phyloP scores from a whole-genome alignment of 1,284 basidiomycete species.

The Ustilago trichophora region DNA sequence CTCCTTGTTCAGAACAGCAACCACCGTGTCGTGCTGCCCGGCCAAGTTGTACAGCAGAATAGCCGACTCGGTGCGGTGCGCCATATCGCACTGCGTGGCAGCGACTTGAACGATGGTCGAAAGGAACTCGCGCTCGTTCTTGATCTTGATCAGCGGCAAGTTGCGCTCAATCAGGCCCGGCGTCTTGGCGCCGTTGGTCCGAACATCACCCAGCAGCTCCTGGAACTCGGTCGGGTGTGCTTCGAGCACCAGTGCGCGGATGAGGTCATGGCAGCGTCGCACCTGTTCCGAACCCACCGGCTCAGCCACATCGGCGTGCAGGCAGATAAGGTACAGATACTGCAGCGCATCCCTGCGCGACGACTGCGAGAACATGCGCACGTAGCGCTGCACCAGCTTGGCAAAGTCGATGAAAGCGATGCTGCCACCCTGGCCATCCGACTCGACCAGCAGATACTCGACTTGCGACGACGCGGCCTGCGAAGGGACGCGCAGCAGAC shows the following conservation, averaged over 20 bases:
- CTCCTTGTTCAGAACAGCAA: conserved; percentile 85
- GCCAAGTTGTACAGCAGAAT: conserved; percentile 96
- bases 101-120: conserved; percentile 83
- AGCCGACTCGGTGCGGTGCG: conserved; percentile 81
- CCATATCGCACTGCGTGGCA: conserved; percentile 77
- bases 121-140: conserved; percentile 78
- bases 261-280: conserved; percentile 84
- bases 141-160: conserved; percentile 78
- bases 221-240: conserved; percentile 77
- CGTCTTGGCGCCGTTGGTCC: conserved; percentile 86
- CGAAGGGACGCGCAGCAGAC: conserved; percentile 83
- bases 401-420: conserved; percentile 75
- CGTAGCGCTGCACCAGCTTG: conserved; percentile 89
- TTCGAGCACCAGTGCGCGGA: conserved; percentile 85
- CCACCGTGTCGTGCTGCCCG: conserved; percentile 86
- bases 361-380: conserved; percentile 87
- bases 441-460: conserved; percentile 41
- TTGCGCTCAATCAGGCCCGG: conserved; percentile 87
- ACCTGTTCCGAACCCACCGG: conserved; percentile 82
- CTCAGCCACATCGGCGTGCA: conserved; percentile 74
- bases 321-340: conserved; percentile 89
- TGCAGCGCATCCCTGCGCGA: conserved; percentile 92
- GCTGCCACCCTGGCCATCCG: conserved; percentile 37
- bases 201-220: conserved; percentile 87
- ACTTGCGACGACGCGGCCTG: conserved; percentile 79